Conservation (phyloP, 192 early-diverging fungal genomes). For the Backusella sp. region DNA sequence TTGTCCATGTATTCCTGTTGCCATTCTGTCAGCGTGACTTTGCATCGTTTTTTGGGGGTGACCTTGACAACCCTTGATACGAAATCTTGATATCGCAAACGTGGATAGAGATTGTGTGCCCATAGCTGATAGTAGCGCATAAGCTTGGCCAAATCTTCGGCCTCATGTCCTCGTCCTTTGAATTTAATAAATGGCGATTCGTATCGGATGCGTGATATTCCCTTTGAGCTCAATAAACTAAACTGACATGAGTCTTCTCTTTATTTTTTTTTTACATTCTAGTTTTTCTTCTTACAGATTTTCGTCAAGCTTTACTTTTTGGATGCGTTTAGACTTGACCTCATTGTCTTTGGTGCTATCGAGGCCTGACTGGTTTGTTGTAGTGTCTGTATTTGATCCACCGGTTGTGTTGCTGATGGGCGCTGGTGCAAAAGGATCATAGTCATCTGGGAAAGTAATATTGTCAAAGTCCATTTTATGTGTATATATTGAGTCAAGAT, state of each 20-base stretch:
- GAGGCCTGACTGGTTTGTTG: background rate
- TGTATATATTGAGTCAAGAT: background rate
- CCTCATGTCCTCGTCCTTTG: constrained; percentile 14
- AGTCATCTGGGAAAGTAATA: background rate
- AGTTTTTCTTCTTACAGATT: background rate
- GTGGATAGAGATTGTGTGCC: constrained; percentile 31
- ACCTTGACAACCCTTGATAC: constrained; percentile 16
- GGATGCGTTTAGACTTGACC: background rate
- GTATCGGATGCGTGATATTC: constrained; percentile 3
- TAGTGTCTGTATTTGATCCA: background rate
- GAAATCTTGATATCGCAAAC: constrained; percentile 29
- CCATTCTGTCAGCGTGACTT: background rate
- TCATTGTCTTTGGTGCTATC: background rate
- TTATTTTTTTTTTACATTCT: background rate
- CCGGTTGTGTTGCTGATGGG: background rate
- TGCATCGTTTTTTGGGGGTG: constrained; percentile 11
- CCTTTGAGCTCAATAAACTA: background rate
- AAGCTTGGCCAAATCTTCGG: constrained; percentile 14
- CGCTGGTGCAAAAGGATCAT: background rate
- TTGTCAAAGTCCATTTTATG: background rate
- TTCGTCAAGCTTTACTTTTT: background rate
- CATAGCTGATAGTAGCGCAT: constrained; percentile 35
- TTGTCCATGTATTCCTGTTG: constrained; percentile 11
- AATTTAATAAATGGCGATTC: constrained; percentile 7
- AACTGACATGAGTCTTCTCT: background rate